Evolutionary conservation across 768 basidiomycete genomes (phyloP), one percentile per base, ranked within the genome.

Genomic region (Trichaptum fuscoviolaceum): DNA sequence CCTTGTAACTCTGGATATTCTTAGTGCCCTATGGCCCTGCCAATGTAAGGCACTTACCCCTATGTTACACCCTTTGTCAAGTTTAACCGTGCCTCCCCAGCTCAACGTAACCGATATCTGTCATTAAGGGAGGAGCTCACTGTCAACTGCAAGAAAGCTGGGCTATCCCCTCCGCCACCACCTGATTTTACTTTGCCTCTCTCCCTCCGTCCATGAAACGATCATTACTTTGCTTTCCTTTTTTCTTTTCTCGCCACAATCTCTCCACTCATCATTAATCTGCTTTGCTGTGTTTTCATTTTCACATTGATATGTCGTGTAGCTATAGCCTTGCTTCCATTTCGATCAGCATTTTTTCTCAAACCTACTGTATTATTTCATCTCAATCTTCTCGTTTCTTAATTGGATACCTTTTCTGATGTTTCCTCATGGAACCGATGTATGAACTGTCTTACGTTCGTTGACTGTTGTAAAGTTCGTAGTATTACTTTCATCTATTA

Each of bases 21-120:
- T 91, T 74, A 89, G 88, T 69, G 80, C 80, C 25, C 78, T 92
- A 34, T 93, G 91, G 91, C 89, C 88, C 2, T 84, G 82, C 63
- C 76, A 76, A 60, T 76, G 83, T 84, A 66, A 73, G 81, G 73
- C 42, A 24, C 20, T 35, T 57, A 24, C 62, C 12, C 25, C 34
- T 65, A 27, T 18, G 25, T 34, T 52, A 23, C 2, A 26, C 59
- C 30, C 8, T 26, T 52, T 62, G 25, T 17, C 10, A 20, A 25
- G 24, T 24, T 35, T 25, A 35, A 62, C 18, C 35, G 7, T 70
- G 63, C 26, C 12, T 65, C 65, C 68, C 27, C 64, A 87, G 86
- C 76, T 42, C 79, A 85, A 27, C 82, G 82, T 72, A 73, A 73
- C 64, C 83, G 82, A 66, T 81, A 81, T 71, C 79, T 81, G 24